Conservation (phyloP, 306 rosid genomes). For the Sindora glabra region DNA sequence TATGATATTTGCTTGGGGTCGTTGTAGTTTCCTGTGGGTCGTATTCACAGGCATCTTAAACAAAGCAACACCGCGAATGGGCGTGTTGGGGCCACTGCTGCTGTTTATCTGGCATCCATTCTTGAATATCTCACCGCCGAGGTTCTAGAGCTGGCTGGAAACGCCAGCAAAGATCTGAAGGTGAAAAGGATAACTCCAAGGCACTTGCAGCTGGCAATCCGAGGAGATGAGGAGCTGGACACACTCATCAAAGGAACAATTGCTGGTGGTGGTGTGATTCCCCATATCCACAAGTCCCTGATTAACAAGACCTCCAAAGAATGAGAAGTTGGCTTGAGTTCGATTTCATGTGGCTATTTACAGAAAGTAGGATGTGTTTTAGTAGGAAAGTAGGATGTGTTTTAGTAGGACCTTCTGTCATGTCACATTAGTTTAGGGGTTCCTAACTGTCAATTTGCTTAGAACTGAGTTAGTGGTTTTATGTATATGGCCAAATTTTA, state of each 20-base stretch:
- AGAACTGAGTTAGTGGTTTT: no score
- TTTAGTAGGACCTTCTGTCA: no score
- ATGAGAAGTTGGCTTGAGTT: slow-evolving; percentile 11
- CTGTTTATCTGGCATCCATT: slow-evolving; percentile 89
- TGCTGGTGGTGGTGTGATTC: slow-evolving; percentile 99
- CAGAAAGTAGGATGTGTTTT: no score
- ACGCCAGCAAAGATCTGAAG: slow-evolving; percentile 92
- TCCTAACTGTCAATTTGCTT: no score
- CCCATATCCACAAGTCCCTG: slow-evolving; percentile 93
- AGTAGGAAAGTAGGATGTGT: slow-evolving; percentile 13
- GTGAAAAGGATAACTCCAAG: slow-evolving; percentile 98
- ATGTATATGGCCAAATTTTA: no score
- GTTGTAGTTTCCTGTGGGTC: slow-evolving; percentile 84
- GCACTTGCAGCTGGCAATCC: slow-evolving; percentile 88
- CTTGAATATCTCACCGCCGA: slow-evolving; percentile 92
- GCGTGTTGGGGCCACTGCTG: slow-evolving; percentile 95
- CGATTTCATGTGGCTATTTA: background rate
- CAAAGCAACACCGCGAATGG: slow-evolving; percentile 73
- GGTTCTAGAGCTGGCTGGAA: slow-evolving; percentile 92
- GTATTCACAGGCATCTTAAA: slow-evolving; percentile 90
- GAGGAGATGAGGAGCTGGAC: slow-evolving; percentile 98
- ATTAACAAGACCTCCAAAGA: slow-evolving; percentile 95
- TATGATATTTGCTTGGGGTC: background rate
- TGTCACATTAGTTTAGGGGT: no score
- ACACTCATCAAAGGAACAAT: slow-evolving; percentile 92